Evolutionary conservation across 495 filamentous ascomycete genomes (phyloP), one percentile per base, ranked within the genome.

Genomic region (Chaetomium fimeti): DNA sequence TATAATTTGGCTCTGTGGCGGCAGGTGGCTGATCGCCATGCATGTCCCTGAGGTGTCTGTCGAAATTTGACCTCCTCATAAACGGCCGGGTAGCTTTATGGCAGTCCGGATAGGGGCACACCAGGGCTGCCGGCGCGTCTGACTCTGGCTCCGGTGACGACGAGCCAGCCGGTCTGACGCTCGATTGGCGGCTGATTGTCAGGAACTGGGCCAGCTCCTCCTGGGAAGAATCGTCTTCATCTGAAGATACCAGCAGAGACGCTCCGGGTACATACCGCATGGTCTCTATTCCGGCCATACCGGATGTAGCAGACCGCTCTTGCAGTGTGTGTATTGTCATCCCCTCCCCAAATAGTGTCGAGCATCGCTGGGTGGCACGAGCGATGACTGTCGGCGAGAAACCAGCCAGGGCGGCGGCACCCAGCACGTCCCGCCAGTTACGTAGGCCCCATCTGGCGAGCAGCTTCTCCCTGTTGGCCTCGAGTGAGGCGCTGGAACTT

Each of bases 401-500:
- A 0, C 88, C 90, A 2, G 80, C 83, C 63, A 92, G 79, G 0
- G 89, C 82, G 24, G 92, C 92, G 0, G 90, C 76, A 11, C 89
- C 89, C 36, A 95, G 72, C 2, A 94, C 82, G 60, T 93, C 89
- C 49, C 87, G 87, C 92, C 92, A 96, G 73, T 93, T 89, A 2
- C 90, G 84, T 6, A 86, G 75, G 4, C 76, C 63, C 81, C 61
- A 83, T 65, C 45, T 68, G 61, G 15, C 25, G 32, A 72, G 61
- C 49, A 32, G 73, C 8, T 52, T 63, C 25, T 65, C 43, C 15
- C 32, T 48, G 29, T 59, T 28, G 2, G 18, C 24, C 29, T 43
- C 40, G 56, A 49, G 49, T 24, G 66, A 68, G 28, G n/a, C 28
- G 24, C 57, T 68, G 28, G 61, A 64, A 12, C 42, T 36, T 25